Evolutionary conservation across 768 basidiomycete genomes (phyloP), one percentile per base, ranked within the genome.

Genomic region (Lyophyllum shimeji): DNA sequence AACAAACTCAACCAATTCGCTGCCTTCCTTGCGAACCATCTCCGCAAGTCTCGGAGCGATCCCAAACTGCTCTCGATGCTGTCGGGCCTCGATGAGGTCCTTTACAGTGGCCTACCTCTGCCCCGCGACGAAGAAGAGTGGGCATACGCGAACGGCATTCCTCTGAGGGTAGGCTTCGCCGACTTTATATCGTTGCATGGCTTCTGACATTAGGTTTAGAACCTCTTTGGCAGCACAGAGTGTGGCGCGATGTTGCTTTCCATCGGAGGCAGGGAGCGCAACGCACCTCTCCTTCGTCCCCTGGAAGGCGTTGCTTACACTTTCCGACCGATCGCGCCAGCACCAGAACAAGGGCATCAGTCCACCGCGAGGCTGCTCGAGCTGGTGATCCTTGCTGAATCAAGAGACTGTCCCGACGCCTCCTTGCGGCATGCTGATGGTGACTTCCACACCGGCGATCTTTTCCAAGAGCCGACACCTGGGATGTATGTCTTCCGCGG

Each of bases 141-240:
- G 79, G 87, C 86, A 21, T 77, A 77, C 62, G 72, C 73, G 52
- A 81, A 83, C 48, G 84, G 82, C 21, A 77, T 92, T 57, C 80
- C 75, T 59, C 67, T 90, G 54, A 80, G 74, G 67, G 86, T 87
- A 67, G 65, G 81, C 66, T 39, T 18, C n/a, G 25, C 52, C 48
- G 52, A 65, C 63, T 61, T 46, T 56, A 56, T 58, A 55, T 61
- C 24, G 43, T 13, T 49, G 34, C 21, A 48, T 27, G 44, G 60
- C 23, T 51, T 40, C 45, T 63, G 56, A 60, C 74, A 58, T 73
- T 20, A 6, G 27, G 25, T 33, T 57, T 69, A 87, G 84, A 91
- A 90, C 67, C 76, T 89, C 17, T 91, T 90, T 64, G 90, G 90
- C 15, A 89, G 82, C 68, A 92, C 90, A 1, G 90, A 92, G 74